A percentile compares a stretch with the other conserved stretches of the same genome.
Evolutionary conservation across 371 early-diverging fungal species (phyloP).

Genomic region (Gilbertella persicaria): DNA sequence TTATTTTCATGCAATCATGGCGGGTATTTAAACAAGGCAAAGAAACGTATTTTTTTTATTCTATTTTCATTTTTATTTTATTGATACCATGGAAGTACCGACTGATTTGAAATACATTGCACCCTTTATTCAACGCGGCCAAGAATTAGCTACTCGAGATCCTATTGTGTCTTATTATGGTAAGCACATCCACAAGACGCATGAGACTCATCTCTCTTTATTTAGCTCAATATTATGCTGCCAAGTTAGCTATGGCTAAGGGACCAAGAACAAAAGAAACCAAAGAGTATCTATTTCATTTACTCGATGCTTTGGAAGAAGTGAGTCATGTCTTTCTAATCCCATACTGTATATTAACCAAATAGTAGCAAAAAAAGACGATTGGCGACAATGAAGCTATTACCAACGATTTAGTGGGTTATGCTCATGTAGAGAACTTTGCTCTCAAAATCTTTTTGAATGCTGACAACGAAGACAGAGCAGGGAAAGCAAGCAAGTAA

Average conservation of each 20-base stretch:
- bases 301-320: conserved; percentile 80
- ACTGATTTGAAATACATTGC: conserved; percentile 75
- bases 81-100: conserved; percentile 50
- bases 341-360: neutral
- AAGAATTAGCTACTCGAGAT: conserved; percentile 75
- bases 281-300: conserved; percentile 63
- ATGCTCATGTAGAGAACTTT: conserved; percentile 88
- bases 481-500: conserved; percentile 74
- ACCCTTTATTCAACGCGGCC: conserved; percentile 81
- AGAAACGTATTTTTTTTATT: neutral
- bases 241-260: conserved; percentile 72
- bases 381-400: conserved; percentile 73
- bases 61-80: neutral
- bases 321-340: conserved; percentile 39
- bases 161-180: conserved; percentile 93
- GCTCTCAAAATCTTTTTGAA: conserved; percentile 86
- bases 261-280: conserved; percentile 59
- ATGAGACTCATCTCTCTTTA: neutral
- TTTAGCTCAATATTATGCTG: conserved; percentile 90
- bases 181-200: conserved; percentile 30
- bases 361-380: conserved; percentile 64
- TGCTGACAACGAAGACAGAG: conserved; percentile 93
- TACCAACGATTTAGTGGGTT: conserved; percentile 75
- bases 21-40: no score
- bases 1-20: no score